Percentiles rank a stretch among this genome's conserved stretches.
Evolutionary conservation across 495 filamentous ascomycete species (phyloP).

Genomic region (Aspergillus haitiensis): DNA sequence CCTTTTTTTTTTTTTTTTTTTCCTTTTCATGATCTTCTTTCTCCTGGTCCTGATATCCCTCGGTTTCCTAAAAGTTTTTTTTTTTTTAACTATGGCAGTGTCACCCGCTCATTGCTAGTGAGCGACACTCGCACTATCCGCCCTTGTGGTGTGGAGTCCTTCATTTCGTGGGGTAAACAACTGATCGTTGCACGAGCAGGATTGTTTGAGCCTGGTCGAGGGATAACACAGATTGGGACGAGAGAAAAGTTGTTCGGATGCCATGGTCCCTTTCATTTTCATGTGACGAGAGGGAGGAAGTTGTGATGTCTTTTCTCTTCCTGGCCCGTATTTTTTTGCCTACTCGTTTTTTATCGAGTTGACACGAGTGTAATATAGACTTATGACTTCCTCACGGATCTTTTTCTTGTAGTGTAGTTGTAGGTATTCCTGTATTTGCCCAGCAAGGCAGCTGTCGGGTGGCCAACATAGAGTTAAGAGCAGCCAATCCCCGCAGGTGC

Average conservation of each 20-base stretch:
- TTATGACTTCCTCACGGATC: conserved; percentile 39
- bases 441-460: too few species aligned
- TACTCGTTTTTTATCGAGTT: conserved; percentile 26
- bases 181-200: neutral
- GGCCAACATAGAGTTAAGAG: too few species aligned
- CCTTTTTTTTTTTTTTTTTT: conserved; percentile 21
- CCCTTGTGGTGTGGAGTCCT: conserved; percentile 5
- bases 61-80: conserved; percentile 49
- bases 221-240: conserved; percentile 21
- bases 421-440: too few species aligned
- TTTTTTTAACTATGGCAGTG: conserved; percentile 35
- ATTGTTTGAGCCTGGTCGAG: neutral
- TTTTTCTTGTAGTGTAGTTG: conserved; percentile 5
- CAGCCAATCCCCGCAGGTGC: too few species aligned
- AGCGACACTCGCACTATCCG: conserved; percentile 36
- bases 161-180: conserved; percentile 6
- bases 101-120: conserved; percentile 40
- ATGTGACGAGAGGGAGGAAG: conserved; percentile 32
- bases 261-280: conserved; percentile 25
- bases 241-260: conserved; percentile 32
- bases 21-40: conserved; percentile 24
- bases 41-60: conserved; percentile 53
- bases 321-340: conserved; percentile 23
- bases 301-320: conserved; percentile 40
- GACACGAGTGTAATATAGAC: conserved; percentile 43